Conservation (phyloP, 805 yeast genomes). For the Pichia thaimueangensis region DNA sequence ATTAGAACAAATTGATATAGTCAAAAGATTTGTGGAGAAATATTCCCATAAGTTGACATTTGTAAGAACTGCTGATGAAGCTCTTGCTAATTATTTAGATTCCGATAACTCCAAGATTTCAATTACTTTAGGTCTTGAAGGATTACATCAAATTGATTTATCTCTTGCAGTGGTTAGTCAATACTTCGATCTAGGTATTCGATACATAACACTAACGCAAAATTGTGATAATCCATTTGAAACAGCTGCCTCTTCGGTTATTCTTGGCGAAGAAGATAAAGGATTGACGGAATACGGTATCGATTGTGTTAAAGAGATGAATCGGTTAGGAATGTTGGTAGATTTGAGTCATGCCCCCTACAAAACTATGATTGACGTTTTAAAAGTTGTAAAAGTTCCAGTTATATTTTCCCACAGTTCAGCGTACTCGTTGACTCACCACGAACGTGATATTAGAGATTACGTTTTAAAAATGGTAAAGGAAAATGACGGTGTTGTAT, state of each 20-base stretch:
- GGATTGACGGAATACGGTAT: constrained; percentile 40
- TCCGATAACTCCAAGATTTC: constrained; percentile 32
- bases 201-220: constrained; percentile 48
- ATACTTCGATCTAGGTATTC: constrained; percentile 43
- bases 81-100: constrained; percentile 28
- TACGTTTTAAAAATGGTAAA: constrained; percentile 36
- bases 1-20: constrained; percentile 46
- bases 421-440: constrained; percentile 34
- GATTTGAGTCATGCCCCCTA: constrained; percentile 46
- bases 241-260: constrained; percentile 43
- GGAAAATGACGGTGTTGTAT: constrained; percentile 42
- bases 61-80: constrained; percentile 37
- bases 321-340: constrained; percentile 48
- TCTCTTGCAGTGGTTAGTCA: constrained; percentile 45
- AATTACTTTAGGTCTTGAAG: constrained; percentile 47
- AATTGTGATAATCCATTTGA: constrained; percentile 55
- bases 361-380: constrained; percentile 42
- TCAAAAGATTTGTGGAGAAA: constrained; percentile 37
- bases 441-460: constrained; percentile 44
- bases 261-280: constrained; percentile 39
- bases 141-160: constrained; percentile 45
- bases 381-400: constrained; percentile 38
- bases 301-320: constrained; percentile 42
- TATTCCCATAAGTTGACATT: constrained; percentile 35
- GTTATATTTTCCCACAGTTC: constrained; percentile 47